Base-by-base conservation (phyloP, 2,329 filamentous ascomycete genomes). In the Botryotinia convoluta region DNA sequence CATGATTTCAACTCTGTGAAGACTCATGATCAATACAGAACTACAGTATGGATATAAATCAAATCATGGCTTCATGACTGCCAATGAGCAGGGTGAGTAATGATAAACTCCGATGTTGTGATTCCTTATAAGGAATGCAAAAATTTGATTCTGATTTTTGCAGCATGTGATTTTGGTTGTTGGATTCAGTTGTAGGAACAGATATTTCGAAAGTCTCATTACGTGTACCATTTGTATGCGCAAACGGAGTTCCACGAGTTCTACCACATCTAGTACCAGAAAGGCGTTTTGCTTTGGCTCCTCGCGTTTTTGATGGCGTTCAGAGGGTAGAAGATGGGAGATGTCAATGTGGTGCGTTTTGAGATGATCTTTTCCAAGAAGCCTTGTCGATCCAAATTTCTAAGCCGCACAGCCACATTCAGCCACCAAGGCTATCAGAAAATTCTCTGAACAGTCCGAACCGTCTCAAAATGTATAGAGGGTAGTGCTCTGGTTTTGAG, bases 141-240 rank as follows among this genome's bases (percentile, higher is more conserved):
- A 51, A 14, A 26, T 12, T 14, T 1, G 4, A 26, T 26, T 4
- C 22, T 26, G 22, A 26, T 26, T 10, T 45, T 48, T 48, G 22
- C 45, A 48, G 44, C 44, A 10, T 48, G 44, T 22, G 20, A 8
- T 48, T 22, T 22, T 22, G 44, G 18, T 48, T 45, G 74, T 84
- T 81, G 22, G 91, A 91, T 80, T 95, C 92, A 76, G 89, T 87
- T 75, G 92, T 93, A 57, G 92, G 90, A 74, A 92, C 85, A 73
- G 91, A 92, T 76, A 88, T 84, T 78, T 83, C 85, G 76, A 84
- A 83, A 77, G 80, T 84, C 76, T 88, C 88, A 84, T 88, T 89
- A 77, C 87, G 88, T 75, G 88, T 83, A 77, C 90, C 90, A 81
- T 92, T 92, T 76, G 89, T 88, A 72, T 87, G 82, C 75, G 86